A percentile compares a stretch with the other conserved stretches of the same genome.
phyloP scores from a whole-genome alignment of 495 filamentous ascomycete genomes.

The Lepidopterella palustris region DNA sequence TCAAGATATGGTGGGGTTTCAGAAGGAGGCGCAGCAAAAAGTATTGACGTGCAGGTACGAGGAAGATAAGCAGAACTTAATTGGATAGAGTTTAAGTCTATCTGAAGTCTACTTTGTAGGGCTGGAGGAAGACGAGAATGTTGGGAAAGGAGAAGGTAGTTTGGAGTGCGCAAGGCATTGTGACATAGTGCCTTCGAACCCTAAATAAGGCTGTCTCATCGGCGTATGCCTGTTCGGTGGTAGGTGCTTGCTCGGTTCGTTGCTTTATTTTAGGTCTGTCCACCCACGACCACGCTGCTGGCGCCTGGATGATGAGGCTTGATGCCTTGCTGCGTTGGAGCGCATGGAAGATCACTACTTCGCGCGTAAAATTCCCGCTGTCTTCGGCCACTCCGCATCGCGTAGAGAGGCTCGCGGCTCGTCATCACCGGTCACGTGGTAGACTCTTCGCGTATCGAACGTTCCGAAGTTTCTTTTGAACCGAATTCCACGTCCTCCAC shows the following conservation, averaged over 20 bases:
- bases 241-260: neutral
- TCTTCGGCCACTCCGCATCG: no score
- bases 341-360: neutral
- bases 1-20: neutral
- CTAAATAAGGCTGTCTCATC: no score
- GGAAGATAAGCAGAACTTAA: neutral
- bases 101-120: neutral
- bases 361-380: neutral
- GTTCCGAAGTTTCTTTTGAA: no score
- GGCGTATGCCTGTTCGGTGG: neutral
- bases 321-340: neutral
- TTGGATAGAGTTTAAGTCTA: neutral
- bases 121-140: neutral
- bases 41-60: neutral
- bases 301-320: neutral
- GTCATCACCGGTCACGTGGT: no score
- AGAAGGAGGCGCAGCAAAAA: neutral
- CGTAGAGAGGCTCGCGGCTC: no score
- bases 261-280: neutral
- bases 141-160: neutral
- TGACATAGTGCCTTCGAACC: neutral
- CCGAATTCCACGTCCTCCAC: no score
- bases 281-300: neutral
- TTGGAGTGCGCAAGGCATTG: neutral
- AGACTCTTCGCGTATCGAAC: no score